Conservation (phyloP, 257 asterid genomes). For the Osmanthus fragrans region DNA sequence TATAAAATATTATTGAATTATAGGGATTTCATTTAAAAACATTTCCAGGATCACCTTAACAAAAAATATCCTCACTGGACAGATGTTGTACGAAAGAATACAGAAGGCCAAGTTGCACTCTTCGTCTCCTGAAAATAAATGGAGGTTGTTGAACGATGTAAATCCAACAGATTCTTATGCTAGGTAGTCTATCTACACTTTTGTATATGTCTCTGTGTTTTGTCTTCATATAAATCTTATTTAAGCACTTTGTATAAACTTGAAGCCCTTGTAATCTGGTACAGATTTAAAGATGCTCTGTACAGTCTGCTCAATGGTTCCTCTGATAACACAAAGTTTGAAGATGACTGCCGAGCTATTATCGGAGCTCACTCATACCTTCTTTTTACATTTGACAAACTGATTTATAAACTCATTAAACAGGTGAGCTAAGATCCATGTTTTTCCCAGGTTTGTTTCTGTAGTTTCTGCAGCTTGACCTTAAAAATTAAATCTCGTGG, state of each 20-base stretch:
- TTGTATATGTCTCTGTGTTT: background rate
- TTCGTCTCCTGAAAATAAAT: slow-evolving; percentile 67
- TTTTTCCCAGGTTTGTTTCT: slow-evolving; percentile 2
- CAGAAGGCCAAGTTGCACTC: slow-evolving; percentile 74
- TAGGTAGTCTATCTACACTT: slow-evolving; percentile 48
- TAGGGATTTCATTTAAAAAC: slow-evolving; percentile 7
- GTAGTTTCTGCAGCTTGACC: slow-evolving; percentile 24
- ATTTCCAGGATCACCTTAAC: slow-evolving; percentile 20
- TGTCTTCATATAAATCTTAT: slow-evolving; percentile 17
- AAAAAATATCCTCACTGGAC: slow-evolving; percentile 25
- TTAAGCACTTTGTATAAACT: slow-evolving; percentile 21
- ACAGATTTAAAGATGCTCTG: slow-evolving; percentile 84
- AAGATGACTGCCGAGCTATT: slow-evolving; percentile 93
- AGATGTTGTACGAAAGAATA: slow-evolving; percentile 88
- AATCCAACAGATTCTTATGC: slow-evolving; percentile 64
- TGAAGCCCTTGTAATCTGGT: slow-evolving; percentile 29
- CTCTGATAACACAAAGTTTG: slow-evolving; percentile 80
- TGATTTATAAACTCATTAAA: slow-evolving; percentile 81
- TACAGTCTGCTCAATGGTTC: slow-evolving; percentile 76
- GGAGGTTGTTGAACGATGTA: slow-evolving; percentile 58
- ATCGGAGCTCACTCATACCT: slow-evolving; percentile 85
- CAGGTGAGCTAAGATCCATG: slow-evolving; percentile 48
- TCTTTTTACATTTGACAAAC: slow-evolving; percentile 91
- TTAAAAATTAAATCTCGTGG: slow-evolving; percentile 16
- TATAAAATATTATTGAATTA: slow-evolving; percentile 27